Percentiles rank a stretch among this genome's conserved stretches.
Evolutionary conservation across 352 stramenopile species (phyloP).

Genomic region (Globisporangium radiosum): DNA sequence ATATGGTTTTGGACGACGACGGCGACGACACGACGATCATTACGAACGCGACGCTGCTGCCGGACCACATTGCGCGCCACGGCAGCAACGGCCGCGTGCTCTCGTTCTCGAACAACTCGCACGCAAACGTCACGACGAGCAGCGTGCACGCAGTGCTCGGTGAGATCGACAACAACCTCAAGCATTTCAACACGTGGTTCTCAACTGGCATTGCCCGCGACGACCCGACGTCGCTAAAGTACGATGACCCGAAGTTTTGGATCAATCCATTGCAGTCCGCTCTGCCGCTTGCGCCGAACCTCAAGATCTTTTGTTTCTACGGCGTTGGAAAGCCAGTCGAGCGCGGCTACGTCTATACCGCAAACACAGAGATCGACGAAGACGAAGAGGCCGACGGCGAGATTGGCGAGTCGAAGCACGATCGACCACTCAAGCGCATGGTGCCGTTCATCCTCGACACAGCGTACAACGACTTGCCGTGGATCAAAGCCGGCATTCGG

Average conservation of each 20-base stretch:
- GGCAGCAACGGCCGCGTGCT: slow-evolving; percentile 46
- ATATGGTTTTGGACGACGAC: slow-evolving; percentile 2
- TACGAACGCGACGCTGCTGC: slow-evolving; percentile 24
- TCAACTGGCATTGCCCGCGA: slow-evolving; percentile 31
- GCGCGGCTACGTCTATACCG: slow-evolving; percentile 71
- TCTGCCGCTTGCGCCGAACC: slow-evolving; percentile 85
- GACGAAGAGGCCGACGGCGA: slow-evolving; percentile 27
- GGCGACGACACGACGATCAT: slow-evolving; percentile 11
- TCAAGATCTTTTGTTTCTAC: slow-evolving; percentile 95
- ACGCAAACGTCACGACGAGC: slow-evolving; percentile 51
- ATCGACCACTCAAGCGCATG: slow-evolving; percentile 30
- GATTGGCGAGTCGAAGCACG: slow-evolving; percentile 8
- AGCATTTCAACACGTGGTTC: slow-evolving; percentile 31
- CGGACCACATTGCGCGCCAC: slow-evolving; percentile 35
- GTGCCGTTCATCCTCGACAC: slow-evolving; percentile 66
- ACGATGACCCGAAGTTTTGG: slow-evolving; percentile 69
- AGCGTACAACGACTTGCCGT: slow-evolving; percentile 50
- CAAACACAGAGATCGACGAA: slow-evolving; percentile 34
- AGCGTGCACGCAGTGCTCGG: slow-evolving; percentile 42
- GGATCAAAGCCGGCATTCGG: slow-evolving; percentile 72
- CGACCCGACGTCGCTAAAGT: slow-evolving; percentile 39
- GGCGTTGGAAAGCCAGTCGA: slow-evolving; percentile 88
- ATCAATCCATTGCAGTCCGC: slow-evolving; percentile 83
- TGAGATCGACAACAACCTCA: slow-evolving; percentile 40
- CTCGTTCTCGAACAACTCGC: slow-evolving; percentile 42